Evolutionary conservation across 345 rosid genomes (phyloP).

Genomic region (Hibiscus trionum): DNA sequence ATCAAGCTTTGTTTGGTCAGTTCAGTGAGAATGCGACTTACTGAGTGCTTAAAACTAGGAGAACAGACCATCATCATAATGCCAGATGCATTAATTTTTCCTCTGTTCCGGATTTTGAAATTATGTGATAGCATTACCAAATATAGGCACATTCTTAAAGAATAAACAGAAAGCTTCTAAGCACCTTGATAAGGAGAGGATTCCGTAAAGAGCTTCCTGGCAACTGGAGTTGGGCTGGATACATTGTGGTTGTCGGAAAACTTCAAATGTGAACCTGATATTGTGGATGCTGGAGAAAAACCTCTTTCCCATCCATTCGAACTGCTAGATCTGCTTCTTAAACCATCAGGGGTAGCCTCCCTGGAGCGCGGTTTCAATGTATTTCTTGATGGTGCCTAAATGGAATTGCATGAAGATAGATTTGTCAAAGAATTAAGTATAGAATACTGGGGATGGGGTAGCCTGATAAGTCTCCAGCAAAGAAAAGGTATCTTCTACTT

Average conservation of each 20-base stretch:
- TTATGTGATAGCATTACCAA: neutral
- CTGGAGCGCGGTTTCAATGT: neutral
- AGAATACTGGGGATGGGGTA: neutral
- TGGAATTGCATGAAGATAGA: neutral
- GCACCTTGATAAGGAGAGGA: slow-evolving; percentile 30
- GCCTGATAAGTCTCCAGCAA: neutral
- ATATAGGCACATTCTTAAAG: neutral
- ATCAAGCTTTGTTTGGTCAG: neutral
- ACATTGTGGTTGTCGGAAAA: slow-evolving; percentile 24
- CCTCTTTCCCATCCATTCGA: slow-evolving; percentile 47
- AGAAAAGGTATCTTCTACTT: neutral
- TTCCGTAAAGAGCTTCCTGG: slow-evolving; percentile 42
- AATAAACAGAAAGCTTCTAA: slow-evolving; percentile 13
- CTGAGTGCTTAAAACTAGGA: neutral
- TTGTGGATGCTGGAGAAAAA: slow-evolving; percentile 30
- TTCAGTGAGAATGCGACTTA: slow-evolving; percentile 1
- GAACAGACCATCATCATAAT: neutral
- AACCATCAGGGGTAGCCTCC: slow-evolving; percentile 15
- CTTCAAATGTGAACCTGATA: slow-evolving; percentile 21
- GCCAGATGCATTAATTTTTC: neutral
- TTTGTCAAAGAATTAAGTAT: neutral
- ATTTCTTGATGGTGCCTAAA: neutral
- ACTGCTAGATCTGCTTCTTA: slow-evolving; percentile 43
- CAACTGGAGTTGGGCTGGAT: slow-evolving; percentile 34
- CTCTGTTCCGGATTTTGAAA: neutral